Conservation (phyloP, 106 monocot species). For the Dioscorea zingiberensis region DNA sequence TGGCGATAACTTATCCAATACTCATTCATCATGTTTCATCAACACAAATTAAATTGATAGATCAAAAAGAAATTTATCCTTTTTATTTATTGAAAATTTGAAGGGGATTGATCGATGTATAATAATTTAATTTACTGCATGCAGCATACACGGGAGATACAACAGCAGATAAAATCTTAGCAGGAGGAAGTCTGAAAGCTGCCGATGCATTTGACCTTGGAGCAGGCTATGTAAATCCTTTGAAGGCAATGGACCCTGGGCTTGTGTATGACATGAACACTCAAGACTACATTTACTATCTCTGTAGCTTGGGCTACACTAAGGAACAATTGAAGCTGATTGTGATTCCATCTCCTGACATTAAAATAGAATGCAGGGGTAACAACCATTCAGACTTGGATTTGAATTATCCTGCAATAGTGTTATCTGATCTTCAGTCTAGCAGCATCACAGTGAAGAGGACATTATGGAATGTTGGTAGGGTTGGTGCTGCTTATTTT, state of each 20-base stretch:
- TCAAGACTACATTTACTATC: constrained; percentile 41
- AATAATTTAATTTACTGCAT: background rate
- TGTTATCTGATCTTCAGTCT: constrained; percentile 24
- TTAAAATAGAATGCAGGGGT: constrained; percentile 26
- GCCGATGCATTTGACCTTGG: constrained; percentile 48
- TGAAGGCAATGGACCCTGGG: constrained; percentile 39
- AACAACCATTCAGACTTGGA: constrained; percentile 11
- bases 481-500: constrained; percentile 8
- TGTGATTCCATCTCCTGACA: constrained; percentile 13
- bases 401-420: constrained; percentile 51
- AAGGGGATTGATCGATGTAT: too few relatives aligned
- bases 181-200: constrained; percentile 46
- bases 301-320: constrained; percentile 52
- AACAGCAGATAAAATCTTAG: constrained; percentile 38
- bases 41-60: too few relatives aligned
- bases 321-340: constrained; percentile 20
- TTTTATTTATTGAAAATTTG: too few relatives aligned
- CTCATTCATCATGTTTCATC: too few relatives aligned
- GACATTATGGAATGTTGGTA: constrained; percentile 34
- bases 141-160: constrained; percentile 41
- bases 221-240: constrained; percentile 43
- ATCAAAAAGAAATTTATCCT: too few relatives aligned
- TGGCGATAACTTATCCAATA: too few relatives aligned
- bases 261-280: constrained; percentile 49
- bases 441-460: constrained; percentile 14